A percentile compares a stretch with the other conserved stretches of the same genome.
Conservation (phyloP, 768 basidiomycete genomes). For the Boletus sp. region DNA sequence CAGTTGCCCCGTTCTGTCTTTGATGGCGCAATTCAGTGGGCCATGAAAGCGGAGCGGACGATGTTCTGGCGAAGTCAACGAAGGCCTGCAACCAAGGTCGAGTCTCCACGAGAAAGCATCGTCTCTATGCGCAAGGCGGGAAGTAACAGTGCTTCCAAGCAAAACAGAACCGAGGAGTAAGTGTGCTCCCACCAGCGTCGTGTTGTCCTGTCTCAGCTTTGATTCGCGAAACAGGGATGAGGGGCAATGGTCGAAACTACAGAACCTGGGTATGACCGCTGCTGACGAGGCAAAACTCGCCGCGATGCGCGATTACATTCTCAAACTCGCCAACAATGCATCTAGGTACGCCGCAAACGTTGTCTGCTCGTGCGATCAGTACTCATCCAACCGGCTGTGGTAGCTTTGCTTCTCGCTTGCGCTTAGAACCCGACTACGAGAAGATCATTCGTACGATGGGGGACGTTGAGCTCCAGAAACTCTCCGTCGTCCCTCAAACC, state of each 20-base stretch:
- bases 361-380: neutral
- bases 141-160: slow-evolving; percentile 35
- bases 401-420: slow-evolving; percentile 68
- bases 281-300: slow-evolving; percentile 81
- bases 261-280: slow-evolving; percentile 82
- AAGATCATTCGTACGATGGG: slow-evolving; percentile 60
- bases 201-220: neutral
- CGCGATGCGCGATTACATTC: slow-evolving; percentile 85
- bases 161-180: slow-evolving; percentile 74
- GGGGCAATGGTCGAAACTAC: slow-evolving; percentile 66
- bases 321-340: slow-evolving; percentile 76
- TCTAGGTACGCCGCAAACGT: slow-evolving; percentile 52
- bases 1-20: slow-evolving; percentile 70
- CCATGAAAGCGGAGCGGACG: slow-evolving; percentile 76
- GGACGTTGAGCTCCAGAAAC: slow-evolving; percentile 78
- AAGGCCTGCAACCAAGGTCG: slow-evolving; percentile 45
- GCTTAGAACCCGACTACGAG: slow-evolving; percentile 59
- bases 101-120: slow-evolving; percentile 72
- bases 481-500: slow-evolving; percentile 87
- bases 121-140: slow-evolving; percentile 57
- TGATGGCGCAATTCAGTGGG: slow-evolving; percentile 85
- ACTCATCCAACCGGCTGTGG: neutral
- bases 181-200: slow-evolving; percentile 21
- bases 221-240: slow-evolving; percentile 60
- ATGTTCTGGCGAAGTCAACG: slow-evolving; percentile 71